phyloP scores from a whole-genome alignment of 225 moss, liverwort and hornwort species.

The Polytrichum formosum region DNA sequence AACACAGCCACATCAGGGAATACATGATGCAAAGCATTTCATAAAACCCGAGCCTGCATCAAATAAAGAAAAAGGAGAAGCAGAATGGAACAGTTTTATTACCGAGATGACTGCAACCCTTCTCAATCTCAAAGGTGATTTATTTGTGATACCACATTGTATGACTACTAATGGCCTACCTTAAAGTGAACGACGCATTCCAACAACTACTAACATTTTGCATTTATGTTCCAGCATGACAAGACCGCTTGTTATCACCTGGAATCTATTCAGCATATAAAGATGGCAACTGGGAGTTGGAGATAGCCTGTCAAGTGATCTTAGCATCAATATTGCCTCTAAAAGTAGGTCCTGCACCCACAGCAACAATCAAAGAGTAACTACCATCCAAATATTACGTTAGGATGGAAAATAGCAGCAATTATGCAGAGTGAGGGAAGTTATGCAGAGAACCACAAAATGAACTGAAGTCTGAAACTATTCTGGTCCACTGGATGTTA shows the following conservation, averaged over 20 bases:
- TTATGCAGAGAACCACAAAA: no score
- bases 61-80: conserved; percentile 10
- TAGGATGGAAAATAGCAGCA: not conserved
- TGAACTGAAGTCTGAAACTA: not conserved
- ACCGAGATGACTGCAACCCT: conserved; percentile 38
- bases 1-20: not conserved
- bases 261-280: no score
- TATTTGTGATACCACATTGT: not conserved
- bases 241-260: no score
- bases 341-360: not conserved
- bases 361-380: not conserved
- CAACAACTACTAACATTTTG: not conserved
- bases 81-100: conserved; percentile 38
- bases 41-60: conserved; percentile 3
- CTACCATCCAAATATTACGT: not conserved
- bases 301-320: conserved; percentile 3
- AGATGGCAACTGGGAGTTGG: not conserved
- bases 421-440: not conserved
- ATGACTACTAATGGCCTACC: not conserved
- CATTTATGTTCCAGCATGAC: not conserved
- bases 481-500: not conserved
- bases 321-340: conserved; percentile 1
- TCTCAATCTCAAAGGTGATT: conserved; percentile 17
- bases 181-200: not conserved
- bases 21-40: not conserved